Conservation (phyloP, 2,329 filamentous ascomycete genomes). For the Cordyceps militaris region DNA sequence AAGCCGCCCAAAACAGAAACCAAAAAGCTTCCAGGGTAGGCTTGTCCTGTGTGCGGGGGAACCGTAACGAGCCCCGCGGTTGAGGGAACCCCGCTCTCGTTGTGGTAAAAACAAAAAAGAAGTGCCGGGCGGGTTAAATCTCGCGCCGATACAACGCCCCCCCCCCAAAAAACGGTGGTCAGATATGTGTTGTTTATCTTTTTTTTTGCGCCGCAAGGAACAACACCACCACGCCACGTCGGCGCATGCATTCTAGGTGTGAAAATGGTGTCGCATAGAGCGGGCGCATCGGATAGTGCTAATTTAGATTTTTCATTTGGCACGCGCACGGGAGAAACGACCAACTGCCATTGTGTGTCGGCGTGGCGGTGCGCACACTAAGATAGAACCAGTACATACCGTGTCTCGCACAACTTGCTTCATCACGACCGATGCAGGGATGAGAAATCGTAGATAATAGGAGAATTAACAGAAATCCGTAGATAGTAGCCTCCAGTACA, state of each 20-base stretch:
- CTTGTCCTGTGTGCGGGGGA: neutral
- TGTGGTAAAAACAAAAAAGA: neutral
- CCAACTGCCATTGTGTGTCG: too few relatives aligned
- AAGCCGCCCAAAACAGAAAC: neutral
- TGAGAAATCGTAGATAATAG: too few relatives aligned
- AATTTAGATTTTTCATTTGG: neutral
- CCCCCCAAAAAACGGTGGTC: neutral
- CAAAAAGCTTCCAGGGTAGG: neutral
- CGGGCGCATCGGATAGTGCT: neutral
- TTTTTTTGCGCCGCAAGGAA: conserved; percentile 1
- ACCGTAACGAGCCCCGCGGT: neutral
- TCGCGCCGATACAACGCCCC: conserved; percentile 1
- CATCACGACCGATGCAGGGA: too few relatives aligned
- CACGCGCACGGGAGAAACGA: too few relatives aligned
- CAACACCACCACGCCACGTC: neutral
- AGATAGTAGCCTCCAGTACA: too few relatives aligned
- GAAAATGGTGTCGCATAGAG: neutral
- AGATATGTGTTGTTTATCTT: neutral
- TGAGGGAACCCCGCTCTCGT: neutral
- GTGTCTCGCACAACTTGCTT: too few relatives aligned
- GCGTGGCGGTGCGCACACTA: too few relatives aligned
- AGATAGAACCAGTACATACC: too few relatives aligned
- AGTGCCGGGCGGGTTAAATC: conserved; percentile 2
- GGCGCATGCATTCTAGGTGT: neutral
- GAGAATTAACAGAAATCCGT: too few relatives aligned